phyloP scores from a whole-genome alignment of 257 asterid genomes.

The Solanum chiquidenum region DNA sequence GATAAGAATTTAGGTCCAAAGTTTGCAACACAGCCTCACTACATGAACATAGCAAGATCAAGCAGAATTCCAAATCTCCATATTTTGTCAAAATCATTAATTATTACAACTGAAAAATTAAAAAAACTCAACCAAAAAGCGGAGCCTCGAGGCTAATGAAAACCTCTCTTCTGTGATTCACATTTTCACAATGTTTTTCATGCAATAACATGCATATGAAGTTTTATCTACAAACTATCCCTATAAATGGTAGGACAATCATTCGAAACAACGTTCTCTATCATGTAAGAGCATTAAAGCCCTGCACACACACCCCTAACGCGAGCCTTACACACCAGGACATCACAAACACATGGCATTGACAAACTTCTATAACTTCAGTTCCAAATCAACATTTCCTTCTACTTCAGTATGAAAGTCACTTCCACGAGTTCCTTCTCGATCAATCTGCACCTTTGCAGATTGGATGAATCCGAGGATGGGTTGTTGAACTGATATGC shows the following conservation, averaged over 20 bases:
- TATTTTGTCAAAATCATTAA: no score
- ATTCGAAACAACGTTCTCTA: background rate
- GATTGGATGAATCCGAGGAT: background rate
- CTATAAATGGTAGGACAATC: background rate
- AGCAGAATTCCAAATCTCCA: background rate
- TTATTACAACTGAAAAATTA: background rate
- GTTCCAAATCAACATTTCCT: background rate
- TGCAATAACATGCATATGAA: background rate
- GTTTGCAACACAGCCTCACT: background rate
- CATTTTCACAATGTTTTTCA: background rate
- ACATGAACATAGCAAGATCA: background rate
- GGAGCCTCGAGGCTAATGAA: background rate
- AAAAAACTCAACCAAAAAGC: background rate
- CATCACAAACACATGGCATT: background rate
- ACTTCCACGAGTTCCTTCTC: background rate
- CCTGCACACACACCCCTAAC: background rate
- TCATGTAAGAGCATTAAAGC: background rate
- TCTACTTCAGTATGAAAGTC: background rate
- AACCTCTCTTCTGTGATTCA: background rate
- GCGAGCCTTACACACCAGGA: background rate
- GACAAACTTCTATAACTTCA: background rate
- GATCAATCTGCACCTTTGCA: background rate
- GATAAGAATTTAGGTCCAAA: background rate
- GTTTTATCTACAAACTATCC: background rate
- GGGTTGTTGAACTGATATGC: background rate